These are phyloP conservation scores for Lyophyllum shimeji DNA, from an alignment of 768 basidiomycete species.

Conservation along the genomic window DNA sequence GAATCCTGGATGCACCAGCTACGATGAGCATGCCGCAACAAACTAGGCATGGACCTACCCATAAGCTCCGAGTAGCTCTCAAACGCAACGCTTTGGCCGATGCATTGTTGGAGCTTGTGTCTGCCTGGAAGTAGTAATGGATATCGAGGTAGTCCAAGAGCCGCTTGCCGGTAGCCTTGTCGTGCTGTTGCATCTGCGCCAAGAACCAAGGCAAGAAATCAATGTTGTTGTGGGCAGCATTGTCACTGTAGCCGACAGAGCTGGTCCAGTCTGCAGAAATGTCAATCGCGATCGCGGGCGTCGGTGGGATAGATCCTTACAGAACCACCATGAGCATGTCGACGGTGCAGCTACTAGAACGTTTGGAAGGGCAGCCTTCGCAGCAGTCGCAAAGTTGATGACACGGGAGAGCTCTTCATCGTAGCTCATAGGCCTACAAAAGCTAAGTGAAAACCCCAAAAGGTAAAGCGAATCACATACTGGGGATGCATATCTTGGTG, in stretches of 20 bases:
- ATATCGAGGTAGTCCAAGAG: constrained; percentile 57
- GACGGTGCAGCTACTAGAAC: constrained; percentile 49
- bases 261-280: constrained; percentile 50
- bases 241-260: constrained; percentile 45
- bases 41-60: constrained; percentile 31
- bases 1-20: constrained; percentile 32
- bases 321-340: constrained; percentile 46
- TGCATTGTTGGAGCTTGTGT: constrained; percentile 52
- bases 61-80: constrained; percentile 49
- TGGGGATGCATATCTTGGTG: constrained; percentile 59
- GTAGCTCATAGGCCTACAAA: constrained; percentile 40
- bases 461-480: constrained; percentile 22
- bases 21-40: background rate
- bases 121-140: constrained; percentile 54
- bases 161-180: constrained; percentile 34
- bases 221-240: constrained; percentile 47
- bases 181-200: constrained; percentile 41
- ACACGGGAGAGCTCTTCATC: constrained; percentile 53
- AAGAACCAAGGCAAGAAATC: constrained; percentile 62
- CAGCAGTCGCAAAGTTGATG: constrained; percentile 36
- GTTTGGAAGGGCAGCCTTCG: constrained; percentile 43
- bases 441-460: background rate
- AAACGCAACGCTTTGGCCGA: constrained; percentile 50
- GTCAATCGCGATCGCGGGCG: background rate
- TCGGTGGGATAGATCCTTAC: constrained; percentile 23